Conservation (phyloP, 495 filamentous ascomycete genomes). For the Aspergillus biplanus region DNA sequence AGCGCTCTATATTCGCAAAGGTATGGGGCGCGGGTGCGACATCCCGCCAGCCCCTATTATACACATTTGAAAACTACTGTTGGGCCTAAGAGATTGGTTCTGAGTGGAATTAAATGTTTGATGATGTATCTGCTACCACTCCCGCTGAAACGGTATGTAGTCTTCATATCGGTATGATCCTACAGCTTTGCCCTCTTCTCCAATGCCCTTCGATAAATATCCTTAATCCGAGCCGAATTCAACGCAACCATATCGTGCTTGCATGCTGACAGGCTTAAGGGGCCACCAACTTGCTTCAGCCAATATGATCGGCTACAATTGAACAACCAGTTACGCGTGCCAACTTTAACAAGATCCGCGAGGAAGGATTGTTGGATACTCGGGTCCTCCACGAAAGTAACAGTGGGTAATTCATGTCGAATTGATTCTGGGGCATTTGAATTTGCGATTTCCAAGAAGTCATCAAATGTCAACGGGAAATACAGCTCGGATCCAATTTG, state of each 20-base stretch:
- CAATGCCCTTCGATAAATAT: constrained; percentile 23
- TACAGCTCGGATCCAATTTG: constrained; percentile 40
- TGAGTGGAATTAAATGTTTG: not conserved
- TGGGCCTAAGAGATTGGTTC: no score
- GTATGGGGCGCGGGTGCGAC: no score
- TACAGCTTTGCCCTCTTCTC: constrained; percentile 23
- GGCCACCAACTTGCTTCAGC: constrained; percentile 37
- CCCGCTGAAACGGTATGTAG: not conserved
- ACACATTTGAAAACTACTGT: no score
- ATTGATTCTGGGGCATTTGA: constrained; percentile 28
- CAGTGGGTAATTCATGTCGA: constrained; percentile 28
- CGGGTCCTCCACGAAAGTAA: constrained; percentile 37
- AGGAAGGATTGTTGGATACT: constrained; percentile 35
- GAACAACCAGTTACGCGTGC: constrained; percentile 41
- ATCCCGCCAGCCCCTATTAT: no score
- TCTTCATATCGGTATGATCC: not conserved
- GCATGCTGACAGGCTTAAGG: constrained; percentile 35
- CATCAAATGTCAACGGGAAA: constrained; percentile 35
- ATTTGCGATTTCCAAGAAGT: constrained; percentile 27
- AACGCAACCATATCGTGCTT: constrained; percentile 34
- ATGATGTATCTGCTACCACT: not conserved
- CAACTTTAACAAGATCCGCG: constrained; percentile 40
- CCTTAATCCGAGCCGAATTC: constrained; percentile 28
- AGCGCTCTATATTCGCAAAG: no score
- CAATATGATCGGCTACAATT: constrained; percentile 44